phyloP scores from a whole-genome alignment of 768 basidiomycete species.

The Serendipita indica region DNA sequence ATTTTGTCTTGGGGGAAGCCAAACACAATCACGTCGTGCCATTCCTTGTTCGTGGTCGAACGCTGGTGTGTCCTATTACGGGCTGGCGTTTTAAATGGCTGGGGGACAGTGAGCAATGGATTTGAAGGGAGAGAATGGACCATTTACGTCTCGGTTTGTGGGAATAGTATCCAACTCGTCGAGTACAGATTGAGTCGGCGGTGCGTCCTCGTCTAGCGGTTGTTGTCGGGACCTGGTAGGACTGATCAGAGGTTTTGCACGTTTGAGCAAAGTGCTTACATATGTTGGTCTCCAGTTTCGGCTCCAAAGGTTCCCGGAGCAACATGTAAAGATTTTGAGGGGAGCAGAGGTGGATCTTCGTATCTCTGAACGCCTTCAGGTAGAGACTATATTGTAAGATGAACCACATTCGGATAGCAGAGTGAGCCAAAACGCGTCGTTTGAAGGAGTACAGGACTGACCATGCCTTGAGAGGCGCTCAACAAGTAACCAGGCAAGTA shows the following conservation, averaged over 20 bases:
- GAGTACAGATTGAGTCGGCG: slow-evolving; percentile 57
- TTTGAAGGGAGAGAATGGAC: background rate
- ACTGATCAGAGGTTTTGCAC: slow-evolving; percentile 3
- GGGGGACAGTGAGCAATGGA: background rate
- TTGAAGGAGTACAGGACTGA: background rate
- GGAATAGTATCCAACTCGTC: slow-evolving; percentile 27
- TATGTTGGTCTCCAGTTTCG: slow-evolving; percentile 59
- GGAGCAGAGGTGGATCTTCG: slow-evolving; percentile 61
- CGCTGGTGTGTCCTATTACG: background rate
- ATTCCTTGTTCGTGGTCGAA: background rate
- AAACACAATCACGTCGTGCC: slow-evolving; percentile 55
- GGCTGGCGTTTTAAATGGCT: background rate
- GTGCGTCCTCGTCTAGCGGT: slow-evolving; percentile 63
- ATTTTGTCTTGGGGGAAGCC: slow-evolving; percentile 80
- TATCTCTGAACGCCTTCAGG: slow-evolving; percentile 46
- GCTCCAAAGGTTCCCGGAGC: slow-evolving; percentile 59
- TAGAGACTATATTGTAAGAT: slow-evolving; percentile 17
- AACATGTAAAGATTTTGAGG: slow-evolving; percentile 59
- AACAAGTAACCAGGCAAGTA: slow-evolving; percentile 4
- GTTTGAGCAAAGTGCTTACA: slow-evolving; percentile 14
- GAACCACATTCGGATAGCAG: background rate
- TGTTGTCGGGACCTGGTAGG: slow-evolving; percentile 38
- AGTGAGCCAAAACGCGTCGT: too few species aligned
- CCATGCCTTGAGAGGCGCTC: slow-evolving; percentile 9
- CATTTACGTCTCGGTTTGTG: background rate